Evolutionary conservation across 1,284 basidiomycete species (phyloP).

Genomic region (Naganishia sp.): DNA sequence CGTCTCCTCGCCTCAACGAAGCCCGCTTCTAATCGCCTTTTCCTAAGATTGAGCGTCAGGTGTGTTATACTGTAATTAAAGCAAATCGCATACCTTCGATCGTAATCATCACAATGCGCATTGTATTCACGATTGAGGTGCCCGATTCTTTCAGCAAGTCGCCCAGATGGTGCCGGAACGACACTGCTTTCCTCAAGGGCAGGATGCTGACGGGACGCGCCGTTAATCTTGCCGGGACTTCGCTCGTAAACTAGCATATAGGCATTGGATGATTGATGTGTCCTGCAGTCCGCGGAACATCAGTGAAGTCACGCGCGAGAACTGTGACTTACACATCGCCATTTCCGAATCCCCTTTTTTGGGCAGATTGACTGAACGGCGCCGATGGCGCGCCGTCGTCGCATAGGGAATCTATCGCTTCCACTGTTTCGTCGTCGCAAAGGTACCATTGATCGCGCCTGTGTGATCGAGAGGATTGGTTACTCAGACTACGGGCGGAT

Average conservation of each 20-base stretch:
- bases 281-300: conserved; percentile 8
- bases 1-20: background rate
- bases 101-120: conserved; percentile 1
- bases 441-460: conserved; percentile 79
- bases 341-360: conserved; percentile 56
- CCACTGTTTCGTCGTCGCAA: conserved; percentile 73
- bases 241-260: conserved; percentile 85
- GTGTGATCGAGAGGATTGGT: conserved; percentile 8
- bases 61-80: background rate
- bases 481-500: conserved; percentile 29
- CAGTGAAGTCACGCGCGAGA: conserved; percentile 39
- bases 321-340: background rate
- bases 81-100: background rate
- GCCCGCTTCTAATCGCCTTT: conserved; percentile 4
- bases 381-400: conserved; percentile 56
- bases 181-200: background rate
- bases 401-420: background rate
- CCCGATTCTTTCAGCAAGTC: conserved; percentile 11
- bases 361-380: background rate
- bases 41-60: background rate
- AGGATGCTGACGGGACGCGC: background rate
- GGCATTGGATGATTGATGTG: conserved; percentile 68
- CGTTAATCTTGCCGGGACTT: background rate
- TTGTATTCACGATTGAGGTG: conserved; percentile 10
- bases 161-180: background rate